Evolutionary conservation across 345 rosid species (phyloP).

Genomic region (Moricandia moricandioides): DNA sequence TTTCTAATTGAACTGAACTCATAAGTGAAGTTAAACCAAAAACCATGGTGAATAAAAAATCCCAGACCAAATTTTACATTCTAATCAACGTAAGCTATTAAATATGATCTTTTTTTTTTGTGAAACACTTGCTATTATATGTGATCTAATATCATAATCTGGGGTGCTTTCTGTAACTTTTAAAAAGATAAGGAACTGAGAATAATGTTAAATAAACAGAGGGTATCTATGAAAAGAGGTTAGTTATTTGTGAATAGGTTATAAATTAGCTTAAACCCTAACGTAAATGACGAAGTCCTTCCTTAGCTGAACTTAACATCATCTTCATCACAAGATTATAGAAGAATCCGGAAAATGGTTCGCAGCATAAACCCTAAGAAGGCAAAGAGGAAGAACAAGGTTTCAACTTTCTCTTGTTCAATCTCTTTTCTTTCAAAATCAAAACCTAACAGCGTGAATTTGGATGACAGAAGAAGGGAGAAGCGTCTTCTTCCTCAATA

Average conservation of each 20-base stretch:
- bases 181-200: too few species aligned
- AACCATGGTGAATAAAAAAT: too few species aligned
- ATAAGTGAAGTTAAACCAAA: too few species aligned
- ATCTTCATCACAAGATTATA: neutral
- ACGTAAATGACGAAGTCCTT: neutral
- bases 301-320: neutral
- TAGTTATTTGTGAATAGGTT: neutral
- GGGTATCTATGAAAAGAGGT: neutral
- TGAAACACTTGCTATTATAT: neutral
- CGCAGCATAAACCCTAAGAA: conserved; percentile 72
- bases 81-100: conserved; percentile 21
- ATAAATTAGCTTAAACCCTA: conserved; percentile 38
- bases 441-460: neutral
- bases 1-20: too few species aligned
- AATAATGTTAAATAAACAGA: neutral
- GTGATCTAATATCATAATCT: neutral
- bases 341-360: conserved; percentile 48
- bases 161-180: too few species aligned
- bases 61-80: neutral
- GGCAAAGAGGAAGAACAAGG: conserved; percentile 80
- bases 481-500: conserved; percentile 52
- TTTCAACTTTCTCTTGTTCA: conserved; percentile 15
- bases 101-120: too few species aligned
- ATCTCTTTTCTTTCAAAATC: neutral
- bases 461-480: conserved; percentile 42